phyloP scores from a whole-genome alignment of 148 eudicot genomes.

The Salicornia ramosissima region DNA sequence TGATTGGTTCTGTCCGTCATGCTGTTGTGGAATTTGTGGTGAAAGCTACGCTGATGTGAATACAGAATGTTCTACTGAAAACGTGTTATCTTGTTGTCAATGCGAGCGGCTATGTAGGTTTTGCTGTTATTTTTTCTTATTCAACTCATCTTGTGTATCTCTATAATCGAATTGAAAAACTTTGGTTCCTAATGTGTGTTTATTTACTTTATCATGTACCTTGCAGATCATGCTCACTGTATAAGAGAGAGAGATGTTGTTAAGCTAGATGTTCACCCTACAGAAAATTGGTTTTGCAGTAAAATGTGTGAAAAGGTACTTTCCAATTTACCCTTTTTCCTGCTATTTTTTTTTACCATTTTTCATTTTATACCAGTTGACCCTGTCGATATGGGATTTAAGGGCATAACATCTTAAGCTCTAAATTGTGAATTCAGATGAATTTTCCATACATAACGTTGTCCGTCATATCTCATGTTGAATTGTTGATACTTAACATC shows the following conservation, averaged over 20 bases:
- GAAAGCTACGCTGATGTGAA: constrained; percentile 30
- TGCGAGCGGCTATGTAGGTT: constrained; percentile 81
- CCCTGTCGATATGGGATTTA: not conserved
- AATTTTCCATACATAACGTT: not conserved
- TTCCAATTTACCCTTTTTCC: not conserved
- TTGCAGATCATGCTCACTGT: constrained; percentile 76
- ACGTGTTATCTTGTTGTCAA: constrained; percentile 55
- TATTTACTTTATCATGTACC: constrained; percentile 14
- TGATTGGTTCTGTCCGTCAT: constrained; percentile 92
- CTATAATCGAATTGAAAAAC: not conserved
- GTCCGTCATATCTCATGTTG: not conserved
- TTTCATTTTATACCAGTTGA: not conserved
- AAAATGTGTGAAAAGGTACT: constrained; percentile 68
- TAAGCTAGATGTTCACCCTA: constrained; percentile 19
- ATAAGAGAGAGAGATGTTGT: constrained; percentile 34
- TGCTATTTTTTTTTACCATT: no score
- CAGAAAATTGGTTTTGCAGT: constrained; percentile 73
- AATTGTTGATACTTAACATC: not conserved
- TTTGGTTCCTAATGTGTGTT: constrained; percentile 7
- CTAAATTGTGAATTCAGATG: not conserved
- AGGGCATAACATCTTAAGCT: not conserved
- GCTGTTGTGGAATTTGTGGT: constrained; percentile 83
- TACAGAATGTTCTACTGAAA: constrained; percentile 26
- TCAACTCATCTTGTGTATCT: not conserved
- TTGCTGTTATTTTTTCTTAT: not conserved